Base-by-base conservation (phyloP, 805 yeast genomes). In the Candida insectorum region DNA sequence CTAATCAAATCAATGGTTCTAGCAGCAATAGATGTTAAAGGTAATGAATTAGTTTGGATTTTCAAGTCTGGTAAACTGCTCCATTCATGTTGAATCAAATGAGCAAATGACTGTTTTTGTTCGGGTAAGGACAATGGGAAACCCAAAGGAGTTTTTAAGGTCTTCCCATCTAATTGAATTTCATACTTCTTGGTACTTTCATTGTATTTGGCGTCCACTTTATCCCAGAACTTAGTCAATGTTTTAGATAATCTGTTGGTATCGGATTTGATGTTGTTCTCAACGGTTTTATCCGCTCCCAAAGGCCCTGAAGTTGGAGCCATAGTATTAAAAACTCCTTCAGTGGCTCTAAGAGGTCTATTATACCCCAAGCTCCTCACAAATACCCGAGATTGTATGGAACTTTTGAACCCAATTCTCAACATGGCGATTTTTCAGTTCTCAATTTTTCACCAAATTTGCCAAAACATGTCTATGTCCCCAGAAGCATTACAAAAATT, bases 11-110 rank as follows among this genome's bases (percentile, higher is more conserved):
- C 99, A 30, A 93, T 77, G 11, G 95, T 85, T 43, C 98, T 71
- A 1, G 97, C 79, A 4, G 84, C 80, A 34, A 93, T 61, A 0
- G 96, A 85, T 0, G 98, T 93, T 40, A 93, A 61, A 0, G 97
- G 97, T 26, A 93, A 69, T 24, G 84, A 65, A 51, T 83, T 85
- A 12, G 88, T 81, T 56, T 82, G 84, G 48, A 89, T 75, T 41
- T 59, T 60, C 40, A 81, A 68, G 37, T 71, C 71, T 3, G 91
- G 75, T 36, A 93, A 62, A 25, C 74, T 73, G 36, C 77, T 71
- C 98, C 98, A 93, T 60, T 93, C 99, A 50, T 86, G 86, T 24
- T 79, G 79, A 23, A 93, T 65, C 47, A 91, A 58, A 42, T 79
- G 69, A 0, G 96, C 96, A 43, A 93, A 63, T 7, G 76, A 60